Conservation (phyloP, 257 asterid genomes). For the Solanum ossicruentum region DNA sequence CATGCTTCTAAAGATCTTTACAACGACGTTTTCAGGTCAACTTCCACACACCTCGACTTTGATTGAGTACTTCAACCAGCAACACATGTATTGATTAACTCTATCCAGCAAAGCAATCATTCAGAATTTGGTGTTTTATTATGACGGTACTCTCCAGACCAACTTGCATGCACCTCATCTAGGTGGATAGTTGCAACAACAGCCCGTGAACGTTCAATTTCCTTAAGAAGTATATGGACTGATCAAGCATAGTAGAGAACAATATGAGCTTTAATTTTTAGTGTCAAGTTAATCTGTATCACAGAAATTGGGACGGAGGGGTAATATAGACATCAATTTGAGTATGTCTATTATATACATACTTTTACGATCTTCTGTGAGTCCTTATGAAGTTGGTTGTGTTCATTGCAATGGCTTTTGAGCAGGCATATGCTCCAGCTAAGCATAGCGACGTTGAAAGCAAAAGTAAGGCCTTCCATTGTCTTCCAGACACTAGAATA, state of each 20-base stretch:
- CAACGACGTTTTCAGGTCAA: background rate
- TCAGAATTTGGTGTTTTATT: background rate
- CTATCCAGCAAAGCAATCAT: background rate
- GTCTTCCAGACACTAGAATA: conserved; percentile 55
- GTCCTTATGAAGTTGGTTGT: conserved; percentile 81
- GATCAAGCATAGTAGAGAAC: background rate
- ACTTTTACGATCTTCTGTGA: conserved; percentile 64
- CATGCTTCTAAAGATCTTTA: background rate
- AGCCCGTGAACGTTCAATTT: background rate
- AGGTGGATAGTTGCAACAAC: background rate
- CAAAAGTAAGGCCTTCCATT: conserved; percentile 65
- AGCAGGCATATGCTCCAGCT: conserved; percentile 50
- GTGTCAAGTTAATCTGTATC: background rate
- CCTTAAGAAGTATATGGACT: background rate
- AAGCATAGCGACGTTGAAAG: conserved; percentile 46
- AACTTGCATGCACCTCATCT: background rate
- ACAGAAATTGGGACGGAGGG: background rate
- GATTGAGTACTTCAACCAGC: background rate
- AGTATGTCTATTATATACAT: background rate
- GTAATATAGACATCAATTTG: background rate
- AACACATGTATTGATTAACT: background rate
- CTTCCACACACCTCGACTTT: background rate
- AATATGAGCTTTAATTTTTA: background rate
- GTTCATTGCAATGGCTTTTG: conserved; percentile 51
- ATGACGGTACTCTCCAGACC: background rate